Base-by-base conservation (phyloP, 371 early-diverging fungal species). In the Apophysomyces ossiformis region DNA sequence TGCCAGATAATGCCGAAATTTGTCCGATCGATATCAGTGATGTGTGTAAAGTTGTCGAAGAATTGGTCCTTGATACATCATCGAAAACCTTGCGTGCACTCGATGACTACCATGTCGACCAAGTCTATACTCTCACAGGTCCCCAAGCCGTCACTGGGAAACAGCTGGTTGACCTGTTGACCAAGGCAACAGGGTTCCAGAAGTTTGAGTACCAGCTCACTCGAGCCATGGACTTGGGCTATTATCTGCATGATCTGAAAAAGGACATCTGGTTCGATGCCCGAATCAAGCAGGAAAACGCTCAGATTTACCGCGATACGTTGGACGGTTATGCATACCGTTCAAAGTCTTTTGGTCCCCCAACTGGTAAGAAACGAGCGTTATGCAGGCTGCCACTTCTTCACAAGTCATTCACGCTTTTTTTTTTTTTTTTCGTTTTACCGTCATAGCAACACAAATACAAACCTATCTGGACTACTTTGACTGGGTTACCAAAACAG, bases 251-350 rank as follows among this genome's bases (percentile, higher is more conserved):
- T 16, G 65, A 69, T 9, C 57, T 81, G 7, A 39, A 65, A 4
- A 66, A 57, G 18, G 72, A 81, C 44, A 76, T 81, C 21, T 78
- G 78, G 78, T 78, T 78, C 57, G 75, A 81, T 65, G 77, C 76
- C 12, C 72, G 81, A 18, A 37, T 81, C 43, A 81, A 81, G 58
- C 73, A 67, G 16, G 81, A 81, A 47, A 56, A 58, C 6, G 57
- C 65, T 1, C 67, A 68, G 44, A 66, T 69, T 1, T 81, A 76
- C 37, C 63, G 65, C 45, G 73, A 73, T 37, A 21, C 50, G 5
- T 59, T 67, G 16, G 73, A 74, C 4, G 58, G 32, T 6, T 60
- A 68, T 12, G 72, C 65, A 5, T 64, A 68, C 43, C 65, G 68
- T 39, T 65, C 66, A 18, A 68, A 70, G 32, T 67, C 63, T 37